A percentile compares a stretch with the other conserved stretches of the same genome.
Conservation (phyloP, 148 eudicot species). For the Camellia japonica region DNA sequence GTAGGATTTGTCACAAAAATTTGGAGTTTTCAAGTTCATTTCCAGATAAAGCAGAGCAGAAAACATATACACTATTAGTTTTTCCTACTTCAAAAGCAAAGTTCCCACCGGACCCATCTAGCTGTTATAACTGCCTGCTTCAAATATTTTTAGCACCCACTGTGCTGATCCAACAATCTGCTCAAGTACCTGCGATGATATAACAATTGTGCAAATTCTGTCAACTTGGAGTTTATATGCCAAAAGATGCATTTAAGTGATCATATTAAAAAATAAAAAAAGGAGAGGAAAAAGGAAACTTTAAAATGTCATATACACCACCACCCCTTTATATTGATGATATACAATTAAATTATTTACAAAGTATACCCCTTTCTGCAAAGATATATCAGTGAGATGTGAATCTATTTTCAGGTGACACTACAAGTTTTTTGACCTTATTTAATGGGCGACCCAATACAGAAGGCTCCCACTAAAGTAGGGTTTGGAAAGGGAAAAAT, state of each 20-base stretch:
- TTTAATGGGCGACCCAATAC: too few relatives aligned
- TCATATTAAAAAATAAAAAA: background rate
- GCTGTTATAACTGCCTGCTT: background rate
- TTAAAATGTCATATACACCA: background rate
- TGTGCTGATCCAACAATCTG: background rate
- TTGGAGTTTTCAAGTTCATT: background rate
- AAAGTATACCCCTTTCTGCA: background rate
- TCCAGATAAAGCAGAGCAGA: background rate
- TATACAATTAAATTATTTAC: background rate
- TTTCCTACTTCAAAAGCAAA: background rate
- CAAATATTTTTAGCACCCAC: background rate
- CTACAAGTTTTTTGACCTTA: background rate
- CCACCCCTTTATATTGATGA: background rate
- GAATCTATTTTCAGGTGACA: background rate
- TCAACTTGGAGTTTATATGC: background rate
- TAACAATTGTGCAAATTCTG: background rate
- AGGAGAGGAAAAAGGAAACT: background rate
- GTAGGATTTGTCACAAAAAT: background rate
- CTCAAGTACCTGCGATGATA: constrained; percentile 19
- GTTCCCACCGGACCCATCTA: constrained; percentile 1
- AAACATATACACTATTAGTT: background rate
- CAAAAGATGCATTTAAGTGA: background rate
- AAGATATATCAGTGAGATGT: background rate
- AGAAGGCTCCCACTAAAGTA: too few relatives aligned
- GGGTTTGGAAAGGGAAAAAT: too few relatives aligned